Base-by-base conservation (phyloP, 495 filamentous ascomycete genomes). In the Coniosporium apollinis region DNA sequence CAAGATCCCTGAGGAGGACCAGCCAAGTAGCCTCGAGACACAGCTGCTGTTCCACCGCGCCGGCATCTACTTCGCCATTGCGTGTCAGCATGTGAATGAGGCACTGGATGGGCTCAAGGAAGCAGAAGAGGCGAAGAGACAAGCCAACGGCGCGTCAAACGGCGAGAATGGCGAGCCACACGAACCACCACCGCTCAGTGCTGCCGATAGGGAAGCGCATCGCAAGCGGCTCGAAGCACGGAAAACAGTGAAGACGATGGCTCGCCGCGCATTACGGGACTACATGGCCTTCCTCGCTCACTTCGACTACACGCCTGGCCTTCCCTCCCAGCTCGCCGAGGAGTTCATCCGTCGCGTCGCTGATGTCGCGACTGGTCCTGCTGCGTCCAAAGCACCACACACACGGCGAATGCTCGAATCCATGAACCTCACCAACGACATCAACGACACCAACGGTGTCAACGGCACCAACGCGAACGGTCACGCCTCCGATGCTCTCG, bases 11-110 rank as follows among this genome's bases (percentile, higher is more conserved):
- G 76, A 79, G 36, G 70, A 77, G 37, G 69, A 82, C 15, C 76
- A 81, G 33, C 80, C 80, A 18, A 73, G 62, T 38, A 79, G 78
- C 48, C 51, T 80, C 20, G 79, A 84, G 45, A 65, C 65, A 22
- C 79, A 85, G 44, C 52, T 86, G 5, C 59, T 81, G 3, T 85
- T 86, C 46, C 80, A 85, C 36, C 68, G 80, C 7, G 80, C 74
- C 0, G 70, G 73, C n/a, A 72, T 74, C 14, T 79, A 82, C 44
- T 59, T 86, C 17, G 71, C 68, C 2, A 62, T 83, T 45, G 80
- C 80, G 14, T 74, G 68, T 43, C 64, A 72, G 31, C 59, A 72
- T 42, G 66, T 82, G 31, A 59, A 73, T 45, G 51, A 52, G 21
- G 65, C 70, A 7, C 53, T 79, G 16, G 53, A 61, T 37, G 52